These are phyloP conservation scores for Dioszegia hungarica DNA, from an alignment of 768 basidiomycete species.

Conservation along the genomic window DNA sequence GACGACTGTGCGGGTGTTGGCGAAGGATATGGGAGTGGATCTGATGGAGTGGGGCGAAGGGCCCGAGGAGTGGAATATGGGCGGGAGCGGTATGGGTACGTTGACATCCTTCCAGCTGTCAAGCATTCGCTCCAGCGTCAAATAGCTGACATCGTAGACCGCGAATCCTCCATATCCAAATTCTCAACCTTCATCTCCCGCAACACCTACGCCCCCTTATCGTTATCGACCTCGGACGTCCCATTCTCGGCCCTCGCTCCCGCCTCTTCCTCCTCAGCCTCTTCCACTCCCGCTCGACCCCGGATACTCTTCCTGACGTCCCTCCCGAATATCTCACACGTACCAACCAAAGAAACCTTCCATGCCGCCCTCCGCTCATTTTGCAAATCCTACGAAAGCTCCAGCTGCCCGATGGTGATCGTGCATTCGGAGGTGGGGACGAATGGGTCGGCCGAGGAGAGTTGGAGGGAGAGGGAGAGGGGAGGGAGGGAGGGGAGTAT, in stretches of 20 bases:
- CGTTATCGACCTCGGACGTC: no score
- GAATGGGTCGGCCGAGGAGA: slow-evolving; percentile 60
- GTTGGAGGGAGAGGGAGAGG: slow-evolving; percentile 55
- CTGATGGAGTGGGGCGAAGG: slow-evolving; percentile 80
- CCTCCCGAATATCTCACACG: slow-evolving; percentile 82
- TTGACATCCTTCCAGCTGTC: background rate
- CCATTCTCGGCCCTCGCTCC: no score
- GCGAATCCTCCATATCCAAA: slow-evolving; percentile 55
- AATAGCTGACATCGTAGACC: slow-evolving; percentile 29
- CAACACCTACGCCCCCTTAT: slow-evolving; percentile 36
- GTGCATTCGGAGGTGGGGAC: slow-evolving; percentile 77
- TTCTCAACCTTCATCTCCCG: slow-evolving; percentile 71
- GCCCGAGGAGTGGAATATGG: slow-evolving; percentile 55
- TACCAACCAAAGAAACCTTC: slow-evolving; percentile 63
- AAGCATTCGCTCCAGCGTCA: background rate
- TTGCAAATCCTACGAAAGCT: slow-evolving; percentile 48
- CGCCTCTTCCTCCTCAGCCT: slow-evolving; percentile 14
- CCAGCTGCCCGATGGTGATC: slow-evolving; percentile 65
- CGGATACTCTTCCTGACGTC: slow-evolving; percentile 79
- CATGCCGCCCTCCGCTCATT: slow-evolving; percentile 65
- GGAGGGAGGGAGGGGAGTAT: slow-evolving; percentile 54
- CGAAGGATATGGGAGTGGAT: slow-evolving; percentile 69
- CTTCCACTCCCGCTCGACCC: slow-evolving; percentile 33
- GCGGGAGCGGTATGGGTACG: slow-evolving; percentile 45
- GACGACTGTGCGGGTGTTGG: slow-evolving; percentile 69